Base-by-base conservation (phyloP, 305 asterid species). In the Plantago lanceolata region DNA sequence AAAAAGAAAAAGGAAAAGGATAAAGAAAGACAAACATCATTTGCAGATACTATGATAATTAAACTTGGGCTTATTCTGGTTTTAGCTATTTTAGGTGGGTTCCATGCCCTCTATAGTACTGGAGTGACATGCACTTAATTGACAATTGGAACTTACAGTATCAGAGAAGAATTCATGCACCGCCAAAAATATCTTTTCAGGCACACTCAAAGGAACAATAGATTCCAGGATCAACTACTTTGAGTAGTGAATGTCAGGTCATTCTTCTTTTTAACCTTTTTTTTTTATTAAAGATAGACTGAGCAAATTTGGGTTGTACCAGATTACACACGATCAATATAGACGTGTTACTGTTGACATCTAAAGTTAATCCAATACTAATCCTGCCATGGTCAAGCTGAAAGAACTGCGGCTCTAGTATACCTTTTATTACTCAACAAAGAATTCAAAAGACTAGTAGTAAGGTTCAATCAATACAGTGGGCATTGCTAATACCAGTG, bases 131-230 rank as follows among this genome's bases (percentile, higher is more conserved):
- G 58, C 33, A 58, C 65, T 58, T 33, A 45, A 67, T 58, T 37
- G 60, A 43, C 59, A 47, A 54, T 54, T 29, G 26, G 19, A 56
- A 47, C 53, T 67, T 44, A 14, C 20, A 47, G 50, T 37, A 29
- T 48, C 65, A 48, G 65, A 35, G 33, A 58, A 60, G 8, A 67
- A 7, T 29, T 45, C 57, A 57, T 56, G 17, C 64, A 45, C 26
- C 45, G 49, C 26, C 45, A 45, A 48, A 20, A 31, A 47, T 13
- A 56, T 56, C 44, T 16, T 24, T 6, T 28, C 17, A 8, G 33
- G 48, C 31, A 7, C 17, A 18, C 35, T 29, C 48, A 16, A 57
- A n/a, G 48, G 13, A 33, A 57, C 61, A 8, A 31, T 8, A 20
- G 52, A 48, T 48, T n/a, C 53, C 53, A 48, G 28, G 57, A 20